Evolutionary conservation across 306 rosid species (phyloP).

Genomic region (Cucurbita ficifolia): DNA sequence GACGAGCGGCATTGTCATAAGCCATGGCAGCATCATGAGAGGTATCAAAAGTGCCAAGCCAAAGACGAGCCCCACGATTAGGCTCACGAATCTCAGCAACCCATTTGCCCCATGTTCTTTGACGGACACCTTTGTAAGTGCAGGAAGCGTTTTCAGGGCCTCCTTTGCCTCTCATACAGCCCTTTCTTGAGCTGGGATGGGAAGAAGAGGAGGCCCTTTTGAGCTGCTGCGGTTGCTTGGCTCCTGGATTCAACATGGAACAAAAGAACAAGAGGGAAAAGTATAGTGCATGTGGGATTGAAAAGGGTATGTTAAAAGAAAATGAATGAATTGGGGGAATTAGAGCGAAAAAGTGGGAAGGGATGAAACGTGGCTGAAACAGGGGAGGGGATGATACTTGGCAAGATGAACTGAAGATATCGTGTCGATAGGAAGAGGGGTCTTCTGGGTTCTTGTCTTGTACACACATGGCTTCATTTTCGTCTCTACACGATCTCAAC

Average conservation of each 20-base stretch:
- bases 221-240: conserved; percentile 14
- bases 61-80: conserved; percentile 77
- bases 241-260: conserved; percentile 24
- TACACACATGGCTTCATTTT: conserved; percentile 51
- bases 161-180: conserved; percentile 90
- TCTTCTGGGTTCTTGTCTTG: conserved; percentile 31
- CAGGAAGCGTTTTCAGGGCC: conserved; percentile 79
- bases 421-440: conserved; percentile 47
- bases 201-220: conserved; percentile 13
- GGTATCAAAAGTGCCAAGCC: conserved; percentile 83
- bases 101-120: conserved; percentile 98
- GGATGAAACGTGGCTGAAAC: conserved; percentile 57
- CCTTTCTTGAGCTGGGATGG: conserved; percentile 67
- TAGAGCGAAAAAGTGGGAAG: not conserved
- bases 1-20: conserved; percentile 64
- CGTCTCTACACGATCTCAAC: conserved; percentile 23
- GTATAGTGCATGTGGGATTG: not conserved
- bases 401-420: conserved; percentile 28
- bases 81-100: conserved; percentile 96
- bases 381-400: conserved; percentile 41
- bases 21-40: conserved; percentile 74
- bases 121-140: conserved; percentile 82
- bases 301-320: not conserved
- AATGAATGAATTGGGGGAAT: not conserved
- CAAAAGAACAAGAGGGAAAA: not conserved